phyloP scores from a whole-genome alignment of 306 rosid species.

The Rosa lucieae region DNA sequence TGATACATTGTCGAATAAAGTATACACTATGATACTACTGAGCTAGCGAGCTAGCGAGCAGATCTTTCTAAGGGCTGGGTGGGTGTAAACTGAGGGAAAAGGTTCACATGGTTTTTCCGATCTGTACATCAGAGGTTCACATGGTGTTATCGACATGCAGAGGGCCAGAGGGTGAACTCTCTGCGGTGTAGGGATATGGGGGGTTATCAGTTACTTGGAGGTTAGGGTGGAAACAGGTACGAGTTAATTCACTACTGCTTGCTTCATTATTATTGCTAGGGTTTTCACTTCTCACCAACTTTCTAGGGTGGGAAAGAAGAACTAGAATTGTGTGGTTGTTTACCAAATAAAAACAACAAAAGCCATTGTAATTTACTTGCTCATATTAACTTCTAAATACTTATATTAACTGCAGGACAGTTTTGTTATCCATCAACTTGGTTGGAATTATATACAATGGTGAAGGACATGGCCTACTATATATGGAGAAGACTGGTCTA shows the following conservation, averaged over 20 bases:
- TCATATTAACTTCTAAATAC: background rate
- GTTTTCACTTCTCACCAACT: background rate
- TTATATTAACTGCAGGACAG: background rate
- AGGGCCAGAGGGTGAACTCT: background rate
- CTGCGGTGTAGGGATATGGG: background rate
- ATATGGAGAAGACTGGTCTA: background rate
- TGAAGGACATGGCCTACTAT: background rate
- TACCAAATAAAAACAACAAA: slow-evolving; percentile 8
- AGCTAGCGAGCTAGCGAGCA: background rate
- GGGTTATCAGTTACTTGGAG: background rate
- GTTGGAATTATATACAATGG: background rate
- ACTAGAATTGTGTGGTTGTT: background rate
- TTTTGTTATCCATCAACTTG: background rate
- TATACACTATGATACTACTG: background rate
- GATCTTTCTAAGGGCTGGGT: background rate
- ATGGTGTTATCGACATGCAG: background rate
- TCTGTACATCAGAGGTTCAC: background rate
- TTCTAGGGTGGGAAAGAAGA: background rate
- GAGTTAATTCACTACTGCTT: background rate
- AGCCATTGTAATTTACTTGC: background rate
- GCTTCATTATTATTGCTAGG: background rate
- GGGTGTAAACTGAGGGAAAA: background rate
- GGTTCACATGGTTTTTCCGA: slow-evolving; percentile 4
- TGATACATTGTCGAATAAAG: background rate
- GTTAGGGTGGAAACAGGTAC: background rate